Evolutionary conservation across 176 grass and related monocot species (phyloP), one percentile per base, ranked within the genome.

Genomic region (Carex myosuroides): DNA sequence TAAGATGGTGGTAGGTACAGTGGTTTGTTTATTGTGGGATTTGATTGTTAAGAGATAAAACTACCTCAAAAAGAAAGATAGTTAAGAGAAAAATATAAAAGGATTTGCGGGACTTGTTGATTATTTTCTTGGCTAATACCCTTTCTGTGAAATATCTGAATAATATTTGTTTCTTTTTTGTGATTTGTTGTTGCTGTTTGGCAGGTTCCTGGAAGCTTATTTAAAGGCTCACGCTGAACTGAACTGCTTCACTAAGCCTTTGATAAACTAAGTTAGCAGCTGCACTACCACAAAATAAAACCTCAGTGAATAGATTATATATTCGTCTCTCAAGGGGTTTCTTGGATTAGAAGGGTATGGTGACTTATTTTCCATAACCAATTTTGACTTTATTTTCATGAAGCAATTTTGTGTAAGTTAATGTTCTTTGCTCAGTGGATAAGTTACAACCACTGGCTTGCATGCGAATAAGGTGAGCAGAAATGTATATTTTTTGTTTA

Each of bases 151-250:
- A 54, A 13, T 8, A 41, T 75, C 85, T 60, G 0, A 52, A 2
- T 71, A 4, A 0, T 75, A 80, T 9, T 63, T 84, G 11, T 84
- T 76, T 22, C 59, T 20, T 75, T 80, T 13, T 68, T 18, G 6
- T 44, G 18, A 11, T 50, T 24, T 79, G 26, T n/a, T 84, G 44
- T n/a, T 85, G 37, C 85, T 89, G 14, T 62, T 82, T 79, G 85
- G 16, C 65, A 97, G 94, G 87, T 97, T 60, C 90, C 94, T 61
- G 85, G 87, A 10, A 97, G 90, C 82, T 87, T 92, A 70, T 97
- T 94, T 78, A 91, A 74, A 85, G 53, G 26, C 3, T 90, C 89
- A 13, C 88, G 58, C 60, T 81, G 33, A 22, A 22, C 63, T 14
- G 24, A 3, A 53, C 58, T 35, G 41, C 20, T 46, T 46, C 57